Base-by-base conservation (phyloP, 2,329 filamentous ascomycete genomes). In the Hypoxylon sp. region DNA sequence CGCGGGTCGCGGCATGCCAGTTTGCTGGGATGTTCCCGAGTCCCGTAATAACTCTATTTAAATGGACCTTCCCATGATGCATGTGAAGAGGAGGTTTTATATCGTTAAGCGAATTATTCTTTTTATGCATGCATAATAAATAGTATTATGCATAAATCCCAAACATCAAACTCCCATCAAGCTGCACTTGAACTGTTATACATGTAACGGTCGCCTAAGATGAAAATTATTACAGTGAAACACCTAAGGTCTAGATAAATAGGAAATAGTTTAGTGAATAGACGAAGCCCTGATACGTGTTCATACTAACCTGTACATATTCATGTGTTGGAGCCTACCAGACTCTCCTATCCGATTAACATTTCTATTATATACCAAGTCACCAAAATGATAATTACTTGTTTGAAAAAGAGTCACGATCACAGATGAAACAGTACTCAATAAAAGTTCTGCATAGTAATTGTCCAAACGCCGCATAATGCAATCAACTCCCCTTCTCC, bases 401-500 rank as follows among this genome's bases (percentile, higher is more conserved):
- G 19, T 22, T 22, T 44, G 26, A 48, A 47, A 10, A 5, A 33
- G 9, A 52, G n/a, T 33, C 29, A 24, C 46, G 29, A 39, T 44
- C 26, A 63, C 35, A 44, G 22, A 61, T 26, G 42, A 63, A 61
- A 58, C 33, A 61, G 46, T 47, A 61, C 62, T 66, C 59, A 66
- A 71, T 71, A 71, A 66, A 66, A 71, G 58, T 39, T 63, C 50
- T 71, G 54, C 51, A 44, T 63, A 63, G 53, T 39, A 39, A 61
- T 29, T 29, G 53, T 58, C 59, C 47, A 22, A 66, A 70, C 69
- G 63, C 69, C 66, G 14, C 60, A 50, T 63, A 66, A 71, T 70
- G 69, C 69, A 63, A 54, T 52, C 63, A 63, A 71, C 69, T 71
- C 69, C 69, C 57, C 60, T 70, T 71, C 69, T 71, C 69, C 69